Evolutionary conservation across 805 yeast species (phyloP).

Genomic region (Candida suzukii): DNA sequence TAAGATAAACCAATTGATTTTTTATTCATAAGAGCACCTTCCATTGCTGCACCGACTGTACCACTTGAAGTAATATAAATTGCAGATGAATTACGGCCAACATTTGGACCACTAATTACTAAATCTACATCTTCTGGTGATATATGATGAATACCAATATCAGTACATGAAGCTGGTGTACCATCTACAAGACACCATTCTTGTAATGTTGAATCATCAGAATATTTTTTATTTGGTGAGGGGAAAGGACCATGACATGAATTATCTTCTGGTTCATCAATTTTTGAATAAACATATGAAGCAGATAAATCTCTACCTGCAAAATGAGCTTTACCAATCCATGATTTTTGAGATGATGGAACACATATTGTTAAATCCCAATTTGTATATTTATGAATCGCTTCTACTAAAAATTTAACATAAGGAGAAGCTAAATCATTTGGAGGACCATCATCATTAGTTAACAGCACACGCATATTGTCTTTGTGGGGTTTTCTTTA

Average conservation of each 20-base stretch:
- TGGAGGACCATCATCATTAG: slow-evolving; percentile 96
- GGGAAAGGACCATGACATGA: slow-evolving; percentile 64
- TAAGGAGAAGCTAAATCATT: slow-evolving; percentile 76
- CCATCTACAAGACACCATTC: slow-evolving; percentile 90
- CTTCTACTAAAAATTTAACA: slow-evolving; percentile 71
- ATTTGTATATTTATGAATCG: slow-evolving; percentile 54
- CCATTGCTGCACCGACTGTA: slow-evolving; percentile 96
- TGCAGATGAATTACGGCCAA: slow-evolving; percentile 87
- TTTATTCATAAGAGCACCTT: slow-evolving; percentile 68
- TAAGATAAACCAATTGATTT: slow-evolving; percentile 77
- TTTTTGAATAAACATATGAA: slow-evolving; percentile 56
- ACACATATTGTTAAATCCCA: slow-evolving; percentile 84
- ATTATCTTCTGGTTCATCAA: slow-evolving; percentile 36
- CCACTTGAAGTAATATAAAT: slow-evolving; percentile 88
- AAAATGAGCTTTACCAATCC: slow-evolving; percentile 98
- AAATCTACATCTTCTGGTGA: slow-evolving; percentile 63
- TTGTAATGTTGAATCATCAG: slow-evolving; percentile 35
- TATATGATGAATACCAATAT: slow-evolving; percentile 77
- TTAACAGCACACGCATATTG: slow-evolving; percentile 31
- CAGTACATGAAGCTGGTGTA: slow-evolving; percentile 95
- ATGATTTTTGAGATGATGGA: slow-evolving; percentile 81
- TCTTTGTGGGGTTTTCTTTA: neutral
- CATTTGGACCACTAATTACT: slow-evolving; percentile 92
- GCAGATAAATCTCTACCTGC: slow-evolving; percentile 64
- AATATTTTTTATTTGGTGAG: slow-evolving; percentile 35